Evolutionary conservation across 1,284 basidiomycete species (phyloP).

Genomic region (Cryptococcus sp.): DNA sequence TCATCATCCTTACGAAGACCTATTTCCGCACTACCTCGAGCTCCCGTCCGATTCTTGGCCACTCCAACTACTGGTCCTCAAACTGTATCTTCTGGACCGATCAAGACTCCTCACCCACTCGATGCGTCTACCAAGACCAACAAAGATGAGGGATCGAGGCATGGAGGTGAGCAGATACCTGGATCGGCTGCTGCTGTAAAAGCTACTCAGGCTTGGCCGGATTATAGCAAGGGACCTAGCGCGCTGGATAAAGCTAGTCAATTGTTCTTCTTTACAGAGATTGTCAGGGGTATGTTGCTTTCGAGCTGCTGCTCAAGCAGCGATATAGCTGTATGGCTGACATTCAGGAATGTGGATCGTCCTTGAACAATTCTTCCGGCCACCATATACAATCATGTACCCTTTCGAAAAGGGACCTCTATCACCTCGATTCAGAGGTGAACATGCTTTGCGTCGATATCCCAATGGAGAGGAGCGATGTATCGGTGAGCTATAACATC

Average conservation of each 20-base stretch:
- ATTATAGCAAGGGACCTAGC: slow-evolving; percentile 63
- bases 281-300: slow-evolving; percentile 72
- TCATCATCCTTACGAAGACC: slow-evolving; percentile 1
- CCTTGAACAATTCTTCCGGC: slow-evolving; percentile 92
- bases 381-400: slow-evolving; percentile 92
- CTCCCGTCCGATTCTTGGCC: slow-evolving; percentile 20
- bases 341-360: slow-evolving; percentile 94
- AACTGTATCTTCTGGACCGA: slow-evolving; percentile 22
- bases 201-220: slow-evolving; percentile 21
- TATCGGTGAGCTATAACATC: slow-evolving; percentile 63
- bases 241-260: slow-evolving; percentile 94
- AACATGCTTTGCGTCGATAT: slow-evolving; percentile 97
- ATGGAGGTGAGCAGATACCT: slow-evolving; percentile 4
- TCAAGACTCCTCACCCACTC: slow-evolving; percentile 28
- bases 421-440: slow-evolving; percentile 96
- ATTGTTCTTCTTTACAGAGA: slow-evolving; percentile 98
- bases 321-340: background rate
- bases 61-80: slow-evolving; percentile 29
- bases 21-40: background rate
- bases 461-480: slow-evolving; percentile 98
- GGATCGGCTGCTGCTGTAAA: slow-evolving; percentile 5
- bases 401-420: slow-evolving; percentile 94
- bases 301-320: background rate
- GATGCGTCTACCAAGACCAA: slow-evolving; percentile 17
- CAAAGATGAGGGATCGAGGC: slow-evolving; percentile 7